Evolutionary conservation across 805 yeast species (phyloP), one percentile per base, ranked within the genome.

Genomic region (Lipomyces kockii): DNA sequence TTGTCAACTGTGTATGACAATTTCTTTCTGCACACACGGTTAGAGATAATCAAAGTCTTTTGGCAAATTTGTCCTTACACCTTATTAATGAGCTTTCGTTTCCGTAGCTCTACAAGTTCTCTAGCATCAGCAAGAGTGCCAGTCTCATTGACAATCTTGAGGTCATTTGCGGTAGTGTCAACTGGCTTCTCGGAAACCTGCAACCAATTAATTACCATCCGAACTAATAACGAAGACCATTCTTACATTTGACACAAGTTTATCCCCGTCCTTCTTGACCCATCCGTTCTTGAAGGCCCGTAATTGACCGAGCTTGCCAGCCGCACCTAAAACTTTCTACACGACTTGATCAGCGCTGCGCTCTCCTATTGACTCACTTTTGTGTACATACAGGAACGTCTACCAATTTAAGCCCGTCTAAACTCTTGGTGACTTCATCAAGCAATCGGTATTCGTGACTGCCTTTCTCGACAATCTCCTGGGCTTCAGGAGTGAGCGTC

Each of bases 271-370:
- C 78, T 96, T 95, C 71, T 85, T 81, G 75, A 95, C 88, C 99
- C 99, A 95, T 54, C 97, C 96, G 79, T 93, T 93, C 80, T 92
- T 94, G 85, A 95, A 96, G 20, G 98, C 99, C 76, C 93, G 88
- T 74, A 97, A 97, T 82, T 95, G 99, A 71, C 99, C 99, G 71
- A 94, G 84, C 74, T 89, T 88, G 70, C 98, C 98, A 67, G 87
- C 87, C 62, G 87, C 82, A 65, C 98, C 98, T 80, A 94, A 82
- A 72, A 89, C 85, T 64, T 87, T 77, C 61, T 74, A 75, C 46
- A 81, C 80, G n/a, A 29, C 25, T 14, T 3, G 27, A 9, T 49
- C 27, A 39, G 27, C 20, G 9, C 20, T 8, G 11, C 49, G 20
- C n/a, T 43, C 49, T 43, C 49, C 22, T 20, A 35, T 27, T 11